Conservation (phyloP, 805 yeast genomes). For the Cyberlindnera galapagoensis region DNA sequence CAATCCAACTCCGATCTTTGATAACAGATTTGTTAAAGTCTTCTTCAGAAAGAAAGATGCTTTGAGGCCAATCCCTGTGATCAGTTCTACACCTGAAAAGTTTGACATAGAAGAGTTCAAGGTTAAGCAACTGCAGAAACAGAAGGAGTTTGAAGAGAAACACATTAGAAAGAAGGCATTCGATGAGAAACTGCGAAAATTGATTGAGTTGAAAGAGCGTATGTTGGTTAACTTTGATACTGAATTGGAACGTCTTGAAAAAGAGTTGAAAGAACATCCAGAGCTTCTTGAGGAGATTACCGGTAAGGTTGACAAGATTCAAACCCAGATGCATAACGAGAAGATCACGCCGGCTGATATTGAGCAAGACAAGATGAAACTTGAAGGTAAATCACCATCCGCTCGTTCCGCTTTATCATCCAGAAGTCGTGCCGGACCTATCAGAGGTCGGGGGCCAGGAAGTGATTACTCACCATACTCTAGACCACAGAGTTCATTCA, state of each 20-base stretch:
- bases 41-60: conserved; percentile 28
- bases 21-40: conserved; percentile 42
- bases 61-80: not conserved
- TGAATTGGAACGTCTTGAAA: conserved; percentile 18
- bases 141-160: conserved; percentile 34
- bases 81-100: conserved; percentile 3
- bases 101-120: conserved; percentile 33
- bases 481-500: conserved; percentile 7
- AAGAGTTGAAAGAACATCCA: conserved; percentile 12
- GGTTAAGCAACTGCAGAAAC: conserved; percentile 32
- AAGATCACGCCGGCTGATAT: conserved; percentile 20
- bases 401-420: conserved; percentile 9
- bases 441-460: conserved; percentile 3
- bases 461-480: conserved; percentile 14
- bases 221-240: conserved; percentile 29
- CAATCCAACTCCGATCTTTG: conserved; percentile 38
- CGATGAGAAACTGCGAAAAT: conserved; percentile 26
- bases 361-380: conserved; percentile 15
- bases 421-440: conserved; percentile 14
- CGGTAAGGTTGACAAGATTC: conserved; percentile 11
- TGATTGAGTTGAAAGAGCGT: conserved; percentile 29
- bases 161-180: conserved; percentile 27
- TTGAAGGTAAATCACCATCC: conserved; percentile 7
- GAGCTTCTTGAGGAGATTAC: conserved; percentile 12
- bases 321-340: conserved; percentile 13